These are phyloP conservation scores for Heterobasidion irregulare DNA, from an alignment of 1,284 basidiomycete species.

Conservation along the genomic window DNA sequence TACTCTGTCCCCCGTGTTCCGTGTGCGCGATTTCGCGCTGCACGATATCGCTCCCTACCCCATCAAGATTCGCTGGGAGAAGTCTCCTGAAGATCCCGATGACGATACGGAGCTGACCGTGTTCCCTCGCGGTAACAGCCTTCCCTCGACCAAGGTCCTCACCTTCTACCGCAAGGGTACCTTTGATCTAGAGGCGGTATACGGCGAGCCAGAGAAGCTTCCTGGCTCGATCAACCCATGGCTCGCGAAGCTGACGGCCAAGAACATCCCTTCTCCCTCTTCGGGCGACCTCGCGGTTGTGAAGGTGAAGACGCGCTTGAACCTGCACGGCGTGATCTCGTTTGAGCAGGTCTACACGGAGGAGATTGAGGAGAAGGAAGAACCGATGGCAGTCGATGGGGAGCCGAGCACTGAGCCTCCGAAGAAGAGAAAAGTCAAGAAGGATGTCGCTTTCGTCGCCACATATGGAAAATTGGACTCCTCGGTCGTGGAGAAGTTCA, in stretches of 20 bases:
- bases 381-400: conserved; percentile 68
- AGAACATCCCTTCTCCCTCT: conserved; percentile 62
- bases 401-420: conserved; percentile 45
- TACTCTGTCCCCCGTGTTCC: conserved; percentile 92
- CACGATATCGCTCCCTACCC: conserved; percentile 81
- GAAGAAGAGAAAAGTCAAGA: conserved; percentile 83
- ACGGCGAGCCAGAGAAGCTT: conserved; percentile 61
- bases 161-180: conserved; percentile 87
- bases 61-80: conserved; percentile 83
- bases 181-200: conserved; percentile 82
- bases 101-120: conserved; percentile 86
- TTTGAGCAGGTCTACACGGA: conserved; percentile 85
- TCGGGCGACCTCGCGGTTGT: conserved; percentile 67
- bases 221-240: conserved; percentile 79
- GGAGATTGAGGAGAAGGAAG: conserved; percentile 75
- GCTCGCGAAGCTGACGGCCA: conserved; percentile 75
- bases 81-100: conserved; percentile 64
- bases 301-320: conserved; percentile 85
- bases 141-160: conserved; percentile 90
- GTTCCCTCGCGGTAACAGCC: conserved; percentile 74
- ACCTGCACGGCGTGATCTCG: conserved; percentile 77
- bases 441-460: conserved; percentile 66
- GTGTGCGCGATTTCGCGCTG: conserved; percentile 86
- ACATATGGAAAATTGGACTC: conserved; percentile 58
- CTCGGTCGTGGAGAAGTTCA: conserved; percentile 52